Evolutionary conservation across 352 stramenopile genomes (phyloP), one percentile per base, ranked within the genome.

Genomic region (Phytophthora melonis): DNA sequence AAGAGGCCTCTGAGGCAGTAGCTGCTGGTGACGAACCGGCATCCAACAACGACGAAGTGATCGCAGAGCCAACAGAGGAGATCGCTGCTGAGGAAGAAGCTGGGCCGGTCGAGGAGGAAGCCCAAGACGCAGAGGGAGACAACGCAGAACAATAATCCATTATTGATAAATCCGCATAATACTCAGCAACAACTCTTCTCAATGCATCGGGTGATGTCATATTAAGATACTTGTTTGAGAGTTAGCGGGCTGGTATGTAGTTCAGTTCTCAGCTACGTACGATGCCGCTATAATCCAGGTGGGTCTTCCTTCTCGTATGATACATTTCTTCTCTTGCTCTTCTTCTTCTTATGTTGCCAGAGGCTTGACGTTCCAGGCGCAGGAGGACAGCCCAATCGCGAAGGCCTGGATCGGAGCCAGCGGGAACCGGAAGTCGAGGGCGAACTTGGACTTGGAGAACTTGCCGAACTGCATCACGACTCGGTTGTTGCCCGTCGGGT

Each of bases 391-490:
- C 0, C 87, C 89, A 57, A 97, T 92, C 2, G 89, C 91, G 62
- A 97, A 97, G 1, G 90, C 91, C 62, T 97, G 91, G 25, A 97
- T 83, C 1, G 89, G 87, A 11, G 89, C 91, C 25, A 97, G 72
- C 6, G 90, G 91, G 80, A 93, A 93, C 50, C 87, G 85, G 71
- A 96, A 97, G 72, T 97, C 91, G 23, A 97, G 82, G 11, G 86
- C 88, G 64, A 97, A 97, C 58, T 95, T 94, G 61, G 86, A 89
- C 66, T 92, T 94, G 55, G 84, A 90, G 56, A 91, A 93, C 74
- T 97, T 97, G 70, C 91, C 91, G 63, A 97, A 95, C 78, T 97
- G 91, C 78, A 97, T 91, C 18, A 95, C 66, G 8, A 93, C 80
- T 70, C 80, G 79, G 68, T 88, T 93, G 57, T 67, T 80, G 58